Base-by-base conservation (phyloP, 1,284 basidiomycete genomes). In the Leccinum griseonigrum region DNA sequence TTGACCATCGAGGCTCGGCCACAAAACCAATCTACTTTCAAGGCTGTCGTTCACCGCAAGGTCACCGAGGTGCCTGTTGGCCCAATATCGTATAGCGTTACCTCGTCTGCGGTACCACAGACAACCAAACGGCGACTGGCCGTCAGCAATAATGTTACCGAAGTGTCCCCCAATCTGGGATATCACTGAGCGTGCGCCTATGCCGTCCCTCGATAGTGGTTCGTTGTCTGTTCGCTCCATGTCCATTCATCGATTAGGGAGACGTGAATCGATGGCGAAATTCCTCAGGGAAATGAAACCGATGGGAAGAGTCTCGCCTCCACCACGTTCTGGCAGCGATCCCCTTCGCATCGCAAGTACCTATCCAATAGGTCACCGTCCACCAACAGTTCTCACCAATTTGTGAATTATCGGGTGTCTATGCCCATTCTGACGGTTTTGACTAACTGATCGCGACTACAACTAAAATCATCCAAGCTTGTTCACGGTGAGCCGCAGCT, bases 21-120 rank as follows among this genome's bases (percentile, higher is more conserved):
- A 11, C 64, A 62, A 50, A 59, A 46, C 29, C 70, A 64, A 56
- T 52, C 71, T 31, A 73, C 76, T 8, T 86, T 86, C 71, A 78
- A 73, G 54, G 82, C 84, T 18, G 79, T 85, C 11, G 84, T 86
- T 43, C 84, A 85, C 64, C 71, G 76, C 63, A 85, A 82, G 64
- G 76, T 82, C 18, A 73, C 74, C 8, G 80, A 81, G 60, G 63
- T 59, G 10, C 66, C 73, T 0, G 64, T 69, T 2, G 48, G 68
- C 8, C 62, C 70, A 5, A 58, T 46, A 18, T 63, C 57, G 11
- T 59, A 63, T 43, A 61, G 5, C 43, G 67, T 69, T 34, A 58
- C 65, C 8, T 58, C 66, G 6, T 54, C 65, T 7, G 57, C 50
- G 38, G 18, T 38, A 36, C 57, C 62, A 28, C 72, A 67, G 22